A percentile compares a stretch with the other conserved stretches of the same genome.
Conservation (phyloP, 2,329 filamentous ascomycete species). For the Alternaria gaisen region DNA sequence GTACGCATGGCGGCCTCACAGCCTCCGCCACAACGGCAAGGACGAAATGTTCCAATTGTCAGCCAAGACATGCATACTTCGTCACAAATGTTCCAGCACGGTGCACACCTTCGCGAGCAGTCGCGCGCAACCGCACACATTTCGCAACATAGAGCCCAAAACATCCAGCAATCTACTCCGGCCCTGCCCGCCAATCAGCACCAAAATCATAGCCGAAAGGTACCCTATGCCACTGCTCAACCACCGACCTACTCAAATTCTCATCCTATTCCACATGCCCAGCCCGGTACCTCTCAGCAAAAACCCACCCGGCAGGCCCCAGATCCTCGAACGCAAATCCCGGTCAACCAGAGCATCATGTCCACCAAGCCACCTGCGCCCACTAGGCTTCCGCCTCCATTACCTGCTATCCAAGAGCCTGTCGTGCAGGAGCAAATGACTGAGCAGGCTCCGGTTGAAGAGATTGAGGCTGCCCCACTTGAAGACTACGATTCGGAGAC, state of each 20-base stretch:
- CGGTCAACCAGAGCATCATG: not conserved
- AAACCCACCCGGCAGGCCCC: not conserved
- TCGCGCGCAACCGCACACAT: constrained; percentile 20
- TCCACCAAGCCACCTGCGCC: constrained; percentile 9
- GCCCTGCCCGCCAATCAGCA: constrained; percentile 19
- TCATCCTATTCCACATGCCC: not conserved
- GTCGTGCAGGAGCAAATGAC: constrained; percentile 12
- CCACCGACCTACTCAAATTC: constrained; percentile 1
- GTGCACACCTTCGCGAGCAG: constrained; percentile 31
- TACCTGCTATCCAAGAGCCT: constrained; percentile 13
- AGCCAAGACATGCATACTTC: constrained; percentile 3
- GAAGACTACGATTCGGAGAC: constrained; percentile 58
- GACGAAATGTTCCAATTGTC: not conserved
- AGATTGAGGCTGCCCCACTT: constrained; percentile 12
- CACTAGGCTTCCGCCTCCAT: constrained; percentile 5
- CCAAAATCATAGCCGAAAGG: constrained; percentile 20
- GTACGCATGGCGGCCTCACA: constrained; percentile 12
- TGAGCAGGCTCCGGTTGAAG: constrained; percentile 18
- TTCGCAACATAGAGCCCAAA: constrained; percentile 6
- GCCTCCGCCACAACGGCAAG: constrained; percentile 13
- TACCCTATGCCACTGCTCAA: not conserved
- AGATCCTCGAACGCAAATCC: constrained; percentile 5
- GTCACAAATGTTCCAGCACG: constrained; percentile 22
- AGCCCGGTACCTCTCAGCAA: constrained; percentile 9
- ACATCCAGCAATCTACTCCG: constrained; percentile 4